Evolutionary conservation across 129 eudicot species (phyloP).

Genomic region (Deinandra increscens): DNA sequence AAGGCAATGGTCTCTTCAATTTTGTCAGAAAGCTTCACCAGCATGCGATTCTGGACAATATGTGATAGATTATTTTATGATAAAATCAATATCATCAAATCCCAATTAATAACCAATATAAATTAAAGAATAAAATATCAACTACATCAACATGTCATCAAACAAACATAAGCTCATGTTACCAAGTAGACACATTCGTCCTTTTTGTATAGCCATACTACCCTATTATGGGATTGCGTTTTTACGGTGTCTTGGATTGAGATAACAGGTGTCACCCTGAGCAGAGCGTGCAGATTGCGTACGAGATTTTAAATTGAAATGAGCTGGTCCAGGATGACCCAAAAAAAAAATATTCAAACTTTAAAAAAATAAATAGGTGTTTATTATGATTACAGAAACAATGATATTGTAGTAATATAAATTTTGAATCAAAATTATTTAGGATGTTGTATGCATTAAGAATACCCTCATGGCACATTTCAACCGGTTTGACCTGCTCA

Average conservation of each 20-base stretch:
- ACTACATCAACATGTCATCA: neutral
- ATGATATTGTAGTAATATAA: neutral
- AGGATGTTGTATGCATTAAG: neutral
- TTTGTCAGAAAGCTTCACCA: conserved; percentile 61
- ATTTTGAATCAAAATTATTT: neutral
- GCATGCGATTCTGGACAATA: conserved; percentile 62
- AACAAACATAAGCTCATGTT: conserved; percentile 1
- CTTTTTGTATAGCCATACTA: neutral
- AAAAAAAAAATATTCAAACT: neutral
- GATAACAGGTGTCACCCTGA: neutral
- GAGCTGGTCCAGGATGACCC: neutral
- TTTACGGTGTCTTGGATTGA: neutral
- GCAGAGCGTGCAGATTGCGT: neutral
- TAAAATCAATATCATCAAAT: neutral
- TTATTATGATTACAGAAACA: neutral
- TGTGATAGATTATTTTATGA: neutral
- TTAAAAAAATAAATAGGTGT: neutral
- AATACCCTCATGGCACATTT: neutral
- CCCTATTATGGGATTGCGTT: neutral
- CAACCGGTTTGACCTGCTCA: neutral
- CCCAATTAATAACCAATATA: neutral
- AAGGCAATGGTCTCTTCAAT: conserved; percentile 56
- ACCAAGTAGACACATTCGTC: neutral
- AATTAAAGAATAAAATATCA: neutral
- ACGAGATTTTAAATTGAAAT: neutral